Evolutionary conservation across 495 filamentous ascomycete genomes (phyloP).

Genomic region (Lasiosphaeriaceae sp.): DNA sequence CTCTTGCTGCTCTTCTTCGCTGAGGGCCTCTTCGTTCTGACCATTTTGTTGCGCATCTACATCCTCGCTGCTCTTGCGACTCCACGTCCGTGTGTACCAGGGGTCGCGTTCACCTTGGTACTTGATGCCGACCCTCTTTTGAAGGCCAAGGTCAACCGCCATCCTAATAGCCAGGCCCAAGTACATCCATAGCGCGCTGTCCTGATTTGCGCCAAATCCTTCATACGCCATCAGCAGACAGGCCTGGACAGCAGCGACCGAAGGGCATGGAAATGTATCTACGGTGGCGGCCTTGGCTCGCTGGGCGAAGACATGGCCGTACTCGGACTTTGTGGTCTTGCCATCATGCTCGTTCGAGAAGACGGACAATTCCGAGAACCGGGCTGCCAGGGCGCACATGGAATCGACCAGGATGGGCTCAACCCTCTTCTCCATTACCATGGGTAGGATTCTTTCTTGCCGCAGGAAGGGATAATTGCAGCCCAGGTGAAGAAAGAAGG

Average conservation of each 20-base stretch:
- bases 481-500: conserved; percentile 74
- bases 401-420: conserved; percentile 85
- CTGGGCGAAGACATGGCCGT: conserved; percentile 72
- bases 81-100: conserved; percentile 41
- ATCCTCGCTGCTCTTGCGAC: conserved; percentile 27
- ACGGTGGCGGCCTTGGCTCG: conserved; percentile 70
- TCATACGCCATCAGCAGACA: conserved; percentile 80
- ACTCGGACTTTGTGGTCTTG: conserved; percentile 51
- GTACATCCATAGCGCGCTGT: conserved; percentile 89
- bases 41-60: conserved; percentile 26
- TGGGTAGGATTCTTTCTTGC: conserved; percentile 60
- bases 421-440: conserved; percentile 72
- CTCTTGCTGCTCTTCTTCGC: conserved; percentile 53
- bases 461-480: conserved; percentile 81
- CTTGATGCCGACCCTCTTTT: conserved; percentile 70
- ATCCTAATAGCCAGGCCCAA: conserved; percentile 80
- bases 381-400: conserved; percentile 72
- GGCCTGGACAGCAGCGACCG: conserved; percentile 73
- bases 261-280: conserved; percentile 74
- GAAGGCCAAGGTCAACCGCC: conserved; percentile 79
- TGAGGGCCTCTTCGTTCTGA: conserved; percentile 39
- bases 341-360: conserved; percentile 56
- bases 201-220: conserved; percentile 78
- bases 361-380: conserved; percentile 70
- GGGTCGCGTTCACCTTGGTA: conserved; percentile 57